Conservation (phyloP, 495 filamentous ascomycete species). For the Daldinia concentrica region DNA sequence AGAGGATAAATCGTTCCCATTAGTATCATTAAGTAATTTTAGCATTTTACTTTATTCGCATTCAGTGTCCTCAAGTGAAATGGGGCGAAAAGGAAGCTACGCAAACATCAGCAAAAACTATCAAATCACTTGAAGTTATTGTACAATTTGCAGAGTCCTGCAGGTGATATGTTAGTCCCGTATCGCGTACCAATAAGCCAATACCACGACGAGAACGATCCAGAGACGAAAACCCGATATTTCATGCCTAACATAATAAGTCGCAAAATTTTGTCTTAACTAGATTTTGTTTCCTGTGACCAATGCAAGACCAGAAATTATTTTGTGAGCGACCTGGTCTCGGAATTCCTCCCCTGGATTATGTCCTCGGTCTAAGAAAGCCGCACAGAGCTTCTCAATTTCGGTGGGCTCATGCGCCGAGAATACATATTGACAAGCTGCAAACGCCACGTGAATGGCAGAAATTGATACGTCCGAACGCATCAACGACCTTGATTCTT, state of each 20-base stretch:
- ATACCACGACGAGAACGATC: not conserved
- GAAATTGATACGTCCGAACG: conserved; percentile 13
- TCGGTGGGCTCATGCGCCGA: conserved; percentile 34
- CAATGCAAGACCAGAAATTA: conserved; percentile 28
- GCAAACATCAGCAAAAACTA: too few relatives aligned
- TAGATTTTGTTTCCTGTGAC: not conserved
- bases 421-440: conserved; percentile 24
- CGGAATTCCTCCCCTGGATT: conserved; percentile 22
- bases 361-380: conserved; percentile 11
- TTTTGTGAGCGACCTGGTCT: conserved; percentile 25
- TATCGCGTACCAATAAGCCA: not conserved
- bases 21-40: not conserved
- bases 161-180: not conserved
- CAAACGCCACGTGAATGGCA: conserved; percentile 27
- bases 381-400: conserved; percentile 38
- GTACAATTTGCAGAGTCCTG: too few relatives aligned
- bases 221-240: not conserved
- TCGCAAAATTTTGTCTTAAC: not conserved
- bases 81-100: too few relatives aligned
- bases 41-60: not conserved
- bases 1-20: not conserved
- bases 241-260: not conserved
- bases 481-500: too few relatives aligned
- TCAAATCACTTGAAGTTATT: too few relatives aligned
- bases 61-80: not conserved